Conservation (phyloP, 108 stramenopile species). For the Nitzschia inconspicua region DNA sequence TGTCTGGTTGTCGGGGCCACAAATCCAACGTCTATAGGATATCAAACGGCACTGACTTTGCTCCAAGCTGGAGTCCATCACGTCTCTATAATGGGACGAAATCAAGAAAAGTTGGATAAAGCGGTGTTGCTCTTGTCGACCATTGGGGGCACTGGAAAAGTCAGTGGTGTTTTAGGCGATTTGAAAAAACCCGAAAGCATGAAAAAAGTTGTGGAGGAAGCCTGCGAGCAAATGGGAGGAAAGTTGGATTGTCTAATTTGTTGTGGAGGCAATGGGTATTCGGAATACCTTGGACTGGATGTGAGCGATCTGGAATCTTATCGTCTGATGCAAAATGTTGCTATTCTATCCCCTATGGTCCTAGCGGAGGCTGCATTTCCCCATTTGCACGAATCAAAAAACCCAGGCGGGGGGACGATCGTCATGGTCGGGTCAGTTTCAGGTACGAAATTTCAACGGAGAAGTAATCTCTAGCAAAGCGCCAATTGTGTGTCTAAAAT, state of each 20-base stretch:
- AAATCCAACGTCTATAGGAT: constrained; percentile 18
- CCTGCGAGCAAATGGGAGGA: not conserved
- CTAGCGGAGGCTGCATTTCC: constrained; percentile 5
- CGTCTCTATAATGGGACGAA: constrained; percentile 13
- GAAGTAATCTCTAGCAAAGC: too few relatives aligned
- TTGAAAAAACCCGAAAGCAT: constrained; percentile 16
- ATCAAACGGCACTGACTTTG: not conserved
- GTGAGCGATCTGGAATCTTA: constrained; percentile 8
- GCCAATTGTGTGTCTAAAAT: too few relatives aligned
- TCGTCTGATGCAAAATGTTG: constrained; percentile 20
- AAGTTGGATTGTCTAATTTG: constrained; percentile 12
- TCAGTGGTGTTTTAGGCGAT: constrained; percentile 11
- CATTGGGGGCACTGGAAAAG: not conserved
- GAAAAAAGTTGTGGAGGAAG: constrained; percentile 1
- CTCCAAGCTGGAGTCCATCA: constrained; percentile 4
- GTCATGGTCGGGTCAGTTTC: constrained; percentile 15
- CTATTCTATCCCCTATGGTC: constrained; percentile 16
- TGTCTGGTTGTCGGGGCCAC: constrained; percentile 16
- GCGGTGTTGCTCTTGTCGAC: not conserved
- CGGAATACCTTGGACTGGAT: constrained; percentile 17
- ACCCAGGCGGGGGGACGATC: constrained; percentile 2
- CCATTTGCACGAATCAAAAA: not conserved
- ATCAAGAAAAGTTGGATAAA: not conserved
- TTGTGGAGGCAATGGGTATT: constrained; percentile 14
- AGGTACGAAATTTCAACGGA: not conserved